Evolutionary conservation across 176 grass and related monocot genomes (phyloP), one percentile per base, ranked within the genome.

Genomic region (Poa pratensis): DNA sequence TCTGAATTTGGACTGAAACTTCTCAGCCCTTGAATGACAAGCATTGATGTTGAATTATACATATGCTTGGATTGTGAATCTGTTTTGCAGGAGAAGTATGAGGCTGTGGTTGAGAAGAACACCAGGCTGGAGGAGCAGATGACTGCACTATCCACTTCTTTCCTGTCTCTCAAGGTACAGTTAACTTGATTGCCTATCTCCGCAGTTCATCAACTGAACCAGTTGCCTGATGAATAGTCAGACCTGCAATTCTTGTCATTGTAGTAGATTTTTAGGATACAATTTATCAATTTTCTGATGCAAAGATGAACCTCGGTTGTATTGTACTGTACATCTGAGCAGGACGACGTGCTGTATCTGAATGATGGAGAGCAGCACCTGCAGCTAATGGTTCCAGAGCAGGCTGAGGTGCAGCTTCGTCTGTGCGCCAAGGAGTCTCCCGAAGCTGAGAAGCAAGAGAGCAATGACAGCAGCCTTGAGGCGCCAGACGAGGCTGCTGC

Each of bases 121-220:
- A 58, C 43, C 35, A 89, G 83, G 82, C 26, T 94, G 34, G 86
- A 94, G 54, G 46, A 61, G 35, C 76, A 91, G 69, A 63, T 89
- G 67, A 28, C 69, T 65, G 46, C 70, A 17, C 24, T 94, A 9
- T 89, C 83, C 83, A 81, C 30, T n/a, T 79, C 61, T 57, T 81
- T 94, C 62, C 45, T 84, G 24, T 34, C 76, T 53, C 45, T 94
- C 40, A 91, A 91, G 92, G 92, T 94, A 84, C 15, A 79, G 14
- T n/a, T n/a, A n/a, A n/a, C n/a, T n/a, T n/a, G n/a, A n/a, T 20
- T 13, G 32, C 34, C 35, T 12, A 7, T 39, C 18, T 2, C 66
- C 12, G 35, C 1, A 45, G 37, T 45, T 73, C n/a, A 24, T n/a
- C 8, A 83, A 46, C 10, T 69, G 62, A n/a, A 50, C 42, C 63